Evolutionary conservation across 2,329 filamentous ascomycete genomes (phyloP), one percentile per base, ranked within the genome.

Genomic region (Clonostachys sp.): DNA sequence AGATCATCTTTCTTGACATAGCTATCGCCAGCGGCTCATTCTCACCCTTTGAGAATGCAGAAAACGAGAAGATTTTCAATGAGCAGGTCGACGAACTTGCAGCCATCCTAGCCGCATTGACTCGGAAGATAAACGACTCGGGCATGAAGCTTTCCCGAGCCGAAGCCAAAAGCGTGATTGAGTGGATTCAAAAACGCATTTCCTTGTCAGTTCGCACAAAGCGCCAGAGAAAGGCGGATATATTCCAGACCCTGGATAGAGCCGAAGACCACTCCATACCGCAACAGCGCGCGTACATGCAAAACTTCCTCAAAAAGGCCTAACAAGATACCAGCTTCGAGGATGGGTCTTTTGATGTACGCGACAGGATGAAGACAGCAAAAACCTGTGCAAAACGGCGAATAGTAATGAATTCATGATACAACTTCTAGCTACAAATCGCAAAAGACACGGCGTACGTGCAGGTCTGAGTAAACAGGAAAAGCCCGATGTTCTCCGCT

Each of bases 161-260:
- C 33, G 83, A 95, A 58, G 83, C 87, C 12, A 96, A 95, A 65
- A 83, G 83, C 46, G 75, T 78, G 12, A 73, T 95, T 38, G 87
- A 95, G 57, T 77, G 83, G 48, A 69, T 96, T n/a, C 78, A 84
- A 49, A 83, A 87, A 57, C 81, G 91, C 47, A 72, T 96, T 13
- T 68, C 83, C 42, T 83, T 86, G 60, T 78, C 81, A 4, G 84
- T 92, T 43, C 77, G 90, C 44, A 87, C 87, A 12, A 79, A 77
- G 54, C 74, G 72, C 42, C 75, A 70, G 44, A 72, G 72, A 12
- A 81, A 76, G 57, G 72, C 71, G 49, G 76, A 70, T 53, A 72
- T 81, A 5, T 81, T 77, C 53, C 73, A 74, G 30, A 41, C 34
- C 12, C 16, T 43, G 16, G 16, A 20, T 34, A 14, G 30, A n/a